Evolutionary conservation across 345 rosid species (phyloP).

Genomic region (Euphorbia tirucalli): DNA sequence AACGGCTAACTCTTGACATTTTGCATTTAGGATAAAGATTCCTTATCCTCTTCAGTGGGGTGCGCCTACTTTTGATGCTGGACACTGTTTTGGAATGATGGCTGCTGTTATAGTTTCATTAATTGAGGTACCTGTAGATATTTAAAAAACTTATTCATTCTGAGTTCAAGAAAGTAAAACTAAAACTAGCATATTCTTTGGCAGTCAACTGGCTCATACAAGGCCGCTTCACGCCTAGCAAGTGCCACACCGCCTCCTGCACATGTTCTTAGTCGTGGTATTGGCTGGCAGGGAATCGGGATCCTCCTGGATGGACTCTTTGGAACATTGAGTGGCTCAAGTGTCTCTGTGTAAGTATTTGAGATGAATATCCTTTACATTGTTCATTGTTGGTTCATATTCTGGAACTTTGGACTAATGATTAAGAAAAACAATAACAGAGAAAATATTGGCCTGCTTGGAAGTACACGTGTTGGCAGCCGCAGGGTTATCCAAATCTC

Average conservation of each 20-base stretch:
- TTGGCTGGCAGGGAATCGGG: constrained; percentile 99
- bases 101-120: constrained; percentile 92
- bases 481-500: constrained; percentile 95
- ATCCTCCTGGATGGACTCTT: constrained; percentile 81
- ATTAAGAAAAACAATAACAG: constrained; percentile 34
- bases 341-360: constrained; percentile 73
- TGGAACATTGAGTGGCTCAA: constrained; percentile 78
- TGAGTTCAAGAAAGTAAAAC: constrained; percentile 1
- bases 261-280: constrained; percentile 97
- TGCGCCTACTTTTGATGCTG: constrained; percentile 97
- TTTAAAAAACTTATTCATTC: neutral
- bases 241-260: constrained; percentile 99
- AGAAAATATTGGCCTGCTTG: constrained; percentile 91
- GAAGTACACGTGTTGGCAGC: constrained; percentile 96
- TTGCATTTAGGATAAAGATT: constrained; percentile 70
- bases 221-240: constrained; percentile 92
- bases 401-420: constrained; percentile 19
- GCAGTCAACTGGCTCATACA: constrained; percentile 94
- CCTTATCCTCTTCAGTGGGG: constrained; percentile 99
- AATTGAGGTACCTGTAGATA: constrained; percentile 58
- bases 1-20: neutral
- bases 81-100: constrained; percentile 98
- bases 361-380: neutral
- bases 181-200: constrained; percentile 10
- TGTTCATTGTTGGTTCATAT: neutral